Evolutionary conservation across 1,284 basidiomycete species (phyloP), one percentile per base, ranked within the genome.

Genomic region (Entoloma clypeatum): DNA sequence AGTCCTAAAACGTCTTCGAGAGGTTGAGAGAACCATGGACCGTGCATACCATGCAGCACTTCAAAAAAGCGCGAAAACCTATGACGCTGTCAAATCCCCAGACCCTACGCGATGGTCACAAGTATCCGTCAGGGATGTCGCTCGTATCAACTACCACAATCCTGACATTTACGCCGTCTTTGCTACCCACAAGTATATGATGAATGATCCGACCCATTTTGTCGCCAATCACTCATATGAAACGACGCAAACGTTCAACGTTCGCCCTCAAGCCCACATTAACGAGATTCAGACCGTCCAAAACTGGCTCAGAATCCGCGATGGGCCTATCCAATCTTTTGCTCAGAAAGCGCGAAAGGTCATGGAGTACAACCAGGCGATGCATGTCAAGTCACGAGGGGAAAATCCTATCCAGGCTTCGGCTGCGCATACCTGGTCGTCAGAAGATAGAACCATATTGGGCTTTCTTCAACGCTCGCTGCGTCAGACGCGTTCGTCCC

Each of bases 161-260:
- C 57, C 66, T 28, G 57, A 61, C 11, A 53, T 68, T 33, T 51
- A 71, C 37, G 61, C 64, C 26, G 55, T 74, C 7, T 77, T 88
- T 47, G 89, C 86, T 0, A 71, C 84, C 0, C 92, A 96, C 62
- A 74, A 74, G 42, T 74, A 82, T 46, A 64, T 97, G 48, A 86
- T 95, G 79, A 60, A 67, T 7, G 65, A 76, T 9, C 59, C 79
- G 1, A 55, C 74, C 13, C 64, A 82, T 34, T 98, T 89, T 51
- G 58, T 86, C 14, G 78, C 82, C 0, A 72, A 80, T 38, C 60
- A 68, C 16, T 60, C 65, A 22, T 88, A 89, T 61, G 68, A 78
- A 29, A 53, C 65, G 9, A 70, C 68, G 3, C 79, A 82, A 36
- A 65, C 56, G 0, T 92, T 94, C 64, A 58, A 72, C 25, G 76